These are phyloP conservation scores for Ceratocystis ficicola DNA, from an alignment of 2,329 filamentous ascomycete species.

Conservation along the genomic window DNA sequence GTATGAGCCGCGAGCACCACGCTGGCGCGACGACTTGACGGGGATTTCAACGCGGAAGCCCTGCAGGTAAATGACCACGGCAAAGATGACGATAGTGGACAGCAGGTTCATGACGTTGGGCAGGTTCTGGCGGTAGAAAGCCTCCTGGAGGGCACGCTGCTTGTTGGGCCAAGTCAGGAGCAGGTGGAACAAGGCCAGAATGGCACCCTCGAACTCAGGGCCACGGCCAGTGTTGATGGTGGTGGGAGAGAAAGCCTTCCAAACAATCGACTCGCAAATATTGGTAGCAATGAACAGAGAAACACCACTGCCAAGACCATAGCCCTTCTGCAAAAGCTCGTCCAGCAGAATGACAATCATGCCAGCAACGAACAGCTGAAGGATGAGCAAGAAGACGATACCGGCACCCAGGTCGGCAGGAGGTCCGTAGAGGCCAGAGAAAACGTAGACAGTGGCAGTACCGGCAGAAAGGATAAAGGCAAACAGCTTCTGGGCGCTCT, in stretches of 20 bases:
- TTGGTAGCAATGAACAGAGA: slow-evolving; percentile 99
- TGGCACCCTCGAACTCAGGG: slow-evolving; percentile 96
- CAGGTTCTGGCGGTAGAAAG: slow-evolving; percentile 98
- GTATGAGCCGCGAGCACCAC: slow-evolving; percentile 95
- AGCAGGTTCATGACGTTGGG: slow-evolving; percentile 99
- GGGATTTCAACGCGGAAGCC: slow-evolving; percentile 99
- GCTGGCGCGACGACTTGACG: slow-evolving; percentile 98
- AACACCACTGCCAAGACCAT: slow-evolving; percentile 95
- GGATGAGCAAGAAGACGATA: slow-evolving; percentile 95
- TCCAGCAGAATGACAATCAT: slow-evolving; percentile 98
- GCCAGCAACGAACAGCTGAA: slow-evolving; percentile 93
- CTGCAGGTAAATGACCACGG: slow-evolving; percentile 96
- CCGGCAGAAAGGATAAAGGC: slow-evolving; percentile 96
- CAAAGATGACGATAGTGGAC: slow-evolving; percentile 85
- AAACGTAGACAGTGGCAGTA: slow-evolving; percentile 94
- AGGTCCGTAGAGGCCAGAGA: slow-evolving; percentile 94
- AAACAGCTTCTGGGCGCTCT: slow-evolving; percentile 97
- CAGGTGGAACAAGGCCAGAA: slow-evolving; percentile 95
- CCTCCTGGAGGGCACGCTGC: slow-evolving; percentile 94
- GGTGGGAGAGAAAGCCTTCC: slow-evolving; percentile 98
- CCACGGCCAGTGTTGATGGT: slow-evolving; percentile 99
- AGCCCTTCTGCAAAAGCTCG: slow-evolving; percentile 98
- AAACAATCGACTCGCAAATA: slow-evolving; percentile 99
- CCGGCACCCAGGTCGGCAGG: slow-evolving; percentile 93
- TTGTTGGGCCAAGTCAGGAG: slow-evolving; percentile 99